phyloP scores from a whole-genome alignment of 2,329 filamentous ascomycete species.

The Aspergillus aculeatinus region DNA sequence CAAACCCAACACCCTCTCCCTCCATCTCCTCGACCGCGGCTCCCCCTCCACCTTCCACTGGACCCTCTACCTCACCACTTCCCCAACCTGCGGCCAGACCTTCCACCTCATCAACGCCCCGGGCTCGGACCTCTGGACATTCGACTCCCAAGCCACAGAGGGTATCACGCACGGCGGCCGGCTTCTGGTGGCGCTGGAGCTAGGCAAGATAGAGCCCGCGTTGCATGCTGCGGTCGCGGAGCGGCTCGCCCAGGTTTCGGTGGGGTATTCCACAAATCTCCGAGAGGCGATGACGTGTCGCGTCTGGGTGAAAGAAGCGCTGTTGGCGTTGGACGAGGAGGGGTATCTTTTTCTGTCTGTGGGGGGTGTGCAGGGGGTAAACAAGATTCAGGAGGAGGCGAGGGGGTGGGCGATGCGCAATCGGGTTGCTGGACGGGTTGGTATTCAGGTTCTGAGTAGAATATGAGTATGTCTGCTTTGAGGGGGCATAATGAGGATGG shows the following conservation, averaged over 20 bases:
- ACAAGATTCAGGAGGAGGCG: neutral
- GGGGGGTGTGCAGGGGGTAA: neutral
- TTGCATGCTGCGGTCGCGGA: neutral
- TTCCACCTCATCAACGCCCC: neutral
- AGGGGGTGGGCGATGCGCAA: neutral
- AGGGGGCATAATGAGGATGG: too few species aligned
- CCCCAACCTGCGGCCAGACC: neutral
- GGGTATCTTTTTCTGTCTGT: neutral
- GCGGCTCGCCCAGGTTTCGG: neutral
- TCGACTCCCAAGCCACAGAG: neutral
- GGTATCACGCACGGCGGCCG: neutral
- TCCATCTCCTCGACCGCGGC: neutral
- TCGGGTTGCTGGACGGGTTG: neutral
- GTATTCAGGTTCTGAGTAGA: neutral
- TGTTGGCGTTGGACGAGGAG: neutral
- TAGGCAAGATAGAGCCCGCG: neutral
- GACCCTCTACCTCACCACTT: neutral
- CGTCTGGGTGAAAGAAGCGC: slow-evolving; percentile 4
- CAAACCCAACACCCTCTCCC: neutral
- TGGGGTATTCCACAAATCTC: neutral
- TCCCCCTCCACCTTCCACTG: neutral
- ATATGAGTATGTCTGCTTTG: too few species aligned
- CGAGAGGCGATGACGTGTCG: slow-evolving; percentile 3
- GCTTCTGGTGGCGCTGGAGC: neutral
- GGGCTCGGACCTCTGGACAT: neutral